These are phyloP conservation scores for Asterophora lycoperdoides DNA, from an alignment of 768 basidiomycete genomes.

Conservation along the genomic window DNA sequence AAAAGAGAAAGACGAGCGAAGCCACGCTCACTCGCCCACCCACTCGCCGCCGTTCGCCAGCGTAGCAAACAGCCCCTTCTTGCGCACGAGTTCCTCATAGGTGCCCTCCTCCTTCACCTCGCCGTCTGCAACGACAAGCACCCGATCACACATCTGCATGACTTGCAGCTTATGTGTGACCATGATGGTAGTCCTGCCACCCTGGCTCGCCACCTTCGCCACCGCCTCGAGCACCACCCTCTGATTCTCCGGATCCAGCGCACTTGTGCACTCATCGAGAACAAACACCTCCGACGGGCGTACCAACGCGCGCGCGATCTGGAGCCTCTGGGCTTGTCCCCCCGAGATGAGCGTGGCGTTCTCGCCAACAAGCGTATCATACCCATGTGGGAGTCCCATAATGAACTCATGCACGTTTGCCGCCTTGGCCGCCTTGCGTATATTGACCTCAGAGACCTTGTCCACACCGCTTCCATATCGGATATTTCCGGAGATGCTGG, in stretches of 20 bases:
- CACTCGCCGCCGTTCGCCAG: constrained; percentile 65
- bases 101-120: constrained; percentile 72
- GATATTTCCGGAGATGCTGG: constrained; percentile 84
- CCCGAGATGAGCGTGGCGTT: constrained; percentile 90
- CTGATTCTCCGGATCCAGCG: constrained; percentile 84
- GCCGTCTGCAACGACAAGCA: constrained; percentile 79
- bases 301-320: constrained; percentile 89
- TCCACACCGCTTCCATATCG: constrained; percentile 64
- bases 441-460: constrained; percentile 46
- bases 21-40: constrained; percentile 12
- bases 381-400: constrained; percentile 71
- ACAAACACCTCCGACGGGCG: constrained; percentile 70
- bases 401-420: constrained; percentile 90
- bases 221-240: constrained; percentile 61
- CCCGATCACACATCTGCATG: constrained; percentile 90
- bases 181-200: constrained; percentile 81
- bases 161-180: constrained; percentile 89
- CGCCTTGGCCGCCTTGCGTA: constrained; percentile 65
- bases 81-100: constrained; percentile 65
- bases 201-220: constrained; percentile 27
- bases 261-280: constrained; percentile 94
- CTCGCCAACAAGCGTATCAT: constrained; percentile 86
- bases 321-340: constrained; percentile 90
- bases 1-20: constrained; percentile 6
- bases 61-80: constrained; percentile 67